Evolutionary conservation across 2,329 filamentous ascomycete species (phyloP).

Genomic region (Ceratocystis alfenasii): DNA sequence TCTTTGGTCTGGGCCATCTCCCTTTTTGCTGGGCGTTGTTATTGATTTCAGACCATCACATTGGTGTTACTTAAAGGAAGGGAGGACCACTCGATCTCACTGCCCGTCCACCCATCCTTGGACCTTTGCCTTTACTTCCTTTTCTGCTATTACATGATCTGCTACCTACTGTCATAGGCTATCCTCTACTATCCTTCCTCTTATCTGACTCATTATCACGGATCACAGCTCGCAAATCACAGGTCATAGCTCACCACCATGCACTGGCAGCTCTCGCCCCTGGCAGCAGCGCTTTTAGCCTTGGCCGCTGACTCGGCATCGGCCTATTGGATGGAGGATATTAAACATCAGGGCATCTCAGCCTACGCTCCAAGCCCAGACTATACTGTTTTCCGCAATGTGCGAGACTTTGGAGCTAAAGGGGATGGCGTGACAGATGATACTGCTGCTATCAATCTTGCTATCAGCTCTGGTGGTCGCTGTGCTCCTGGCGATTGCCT

Average conservation of each 20-base stretch:
- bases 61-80: not conserved
- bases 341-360: slow-evolving; percentile 37
- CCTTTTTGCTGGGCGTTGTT: not conserved
- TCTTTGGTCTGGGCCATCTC: not conserved
- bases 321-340: slow-evolving; percentile 35
- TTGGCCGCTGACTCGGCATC: slow-evolving; percentile 13
- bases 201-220: not conserved
- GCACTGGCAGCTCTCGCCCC: not conserved
- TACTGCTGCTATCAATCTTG: slow-evolving; percentile 30
- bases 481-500: slow-evolving; percentile 30
- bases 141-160: not conserved
- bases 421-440: slow-evolving; percentile 32
- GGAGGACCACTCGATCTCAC: not conserved
- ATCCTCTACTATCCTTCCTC: no score
- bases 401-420: slow-evolving; percentile 35
- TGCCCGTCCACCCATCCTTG: no score
- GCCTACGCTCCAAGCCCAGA: slow-evolving; percentile 34
- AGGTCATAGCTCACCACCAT: not conserved
- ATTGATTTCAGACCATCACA: not conserved
- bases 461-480: slow-evolving; percentile 32
- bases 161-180: not conserved
- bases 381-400: slow-evolving; percentile 39
- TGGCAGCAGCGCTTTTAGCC: slow-evolving; percentile 5
- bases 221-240: not conserved
- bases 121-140: not conserved